Base-by-base conservation (phyloP, 768 basidiomycete genomes). In the Dacryopinax primogenitus region DNA sequence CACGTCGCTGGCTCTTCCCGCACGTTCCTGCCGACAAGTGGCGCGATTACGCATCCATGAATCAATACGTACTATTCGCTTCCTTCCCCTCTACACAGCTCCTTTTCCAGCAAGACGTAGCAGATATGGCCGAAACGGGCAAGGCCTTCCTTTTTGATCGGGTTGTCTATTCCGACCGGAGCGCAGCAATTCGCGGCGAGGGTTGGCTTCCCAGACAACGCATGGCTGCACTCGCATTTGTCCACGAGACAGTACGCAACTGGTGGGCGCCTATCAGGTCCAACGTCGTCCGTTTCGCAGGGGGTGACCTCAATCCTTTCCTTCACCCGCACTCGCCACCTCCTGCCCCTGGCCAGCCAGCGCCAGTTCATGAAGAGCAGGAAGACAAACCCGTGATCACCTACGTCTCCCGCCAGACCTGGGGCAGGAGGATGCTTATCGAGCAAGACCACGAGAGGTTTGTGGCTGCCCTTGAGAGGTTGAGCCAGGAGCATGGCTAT, bases 41-140 rank as follows among this genome's bases (percentile, higher is more conserved):
- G 92, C 84, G 90, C 21, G 93, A 96, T 75, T 92, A 93, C 68
- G 85, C 93, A 4, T 77, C 80, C 35, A 92, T 96, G 92, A 95
- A 95, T 74, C 84, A 93, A 76, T 90, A 83, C 81, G 83, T 93
- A 58, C 78, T 90, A 28, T 86, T 87, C 61, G 82, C 84, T 33
- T 81, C 84, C 65, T 92, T 95, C 74, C 93, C 93, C 1, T 88
- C 86, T 1, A 78, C 84, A 64, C 82, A 83, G 0, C 83, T 88
- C 77, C 92, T 94, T 74, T 94, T 87, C 74, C 76, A 79, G 51
- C 81, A 84, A 68, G 93, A 95, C 74, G 94, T 92, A 85, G 78
- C 78, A 32, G 93, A 95, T 72, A 85, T 92, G 61, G 79, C 81
- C 4, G 80, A 83, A 44, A 84, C 87, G 74, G 84, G 78, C 3